phyloP scores from a whole-genome alignment of 140 eudicot genomes.

The Stevia rebaudiana region DNA sequence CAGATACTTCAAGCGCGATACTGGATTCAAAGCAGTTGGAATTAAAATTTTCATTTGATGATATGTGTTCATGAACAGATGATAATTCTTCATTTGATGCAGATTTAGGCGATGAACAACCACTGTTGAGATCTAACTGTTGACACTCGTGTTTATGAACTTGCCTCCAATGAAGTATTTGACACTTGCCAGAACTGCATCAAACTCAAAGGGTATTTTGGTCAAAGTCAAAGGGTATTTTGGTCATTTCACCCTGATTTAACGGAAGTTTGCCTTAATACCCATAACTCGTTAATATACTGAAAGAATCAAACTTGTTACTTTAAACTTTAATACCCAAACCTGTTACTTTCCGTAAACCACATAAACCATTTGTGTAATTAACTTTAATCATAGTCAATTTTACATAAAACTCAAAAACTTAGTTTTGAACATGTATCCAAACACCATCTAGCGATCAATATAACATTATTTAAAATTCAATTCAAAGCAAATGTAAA shows the following conservation, averaged over 20 bases:
- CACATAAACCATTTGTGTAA: too few species aligned
- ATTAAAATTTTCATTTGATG: constrained; percentile 22
- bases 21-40: constrained; percentile 21
- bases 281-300: too few species aligned
- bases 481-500: neutral
- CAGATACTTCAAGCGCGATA: constrained; percentile 22
- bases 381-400: neutral
- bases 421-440: neutral
- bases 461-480: neutral
- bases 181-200: constrained; percentile 89
- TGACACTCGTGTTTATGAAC: constrained; percentile 86
- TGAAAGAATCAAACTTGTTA: too few species aligned
- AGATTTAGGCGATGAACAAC: constrained; percentile 38
- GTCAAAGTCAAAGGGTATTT: too few species aligned
- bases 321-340: too few species aligned
- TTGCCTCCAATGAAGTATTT: constrained; percentile 88
- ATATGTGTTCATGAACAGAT: constrained; percentile 28
- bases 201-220: neutral
- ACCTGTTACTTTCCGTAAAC: too few species aligned
- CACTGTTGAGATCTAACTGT: constrained; percentile 36
- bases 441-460: neutral
- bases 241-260: too few species aligned
- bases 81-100: constrained; percentile 27
- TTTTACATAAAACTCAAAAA: neutral
- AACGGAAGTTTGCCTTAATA: too few species aligned